Base-by-base conservation (phyloP, 1,284 basidiomycete genomes). In the Fomitopsis schrenkii region DNA sequence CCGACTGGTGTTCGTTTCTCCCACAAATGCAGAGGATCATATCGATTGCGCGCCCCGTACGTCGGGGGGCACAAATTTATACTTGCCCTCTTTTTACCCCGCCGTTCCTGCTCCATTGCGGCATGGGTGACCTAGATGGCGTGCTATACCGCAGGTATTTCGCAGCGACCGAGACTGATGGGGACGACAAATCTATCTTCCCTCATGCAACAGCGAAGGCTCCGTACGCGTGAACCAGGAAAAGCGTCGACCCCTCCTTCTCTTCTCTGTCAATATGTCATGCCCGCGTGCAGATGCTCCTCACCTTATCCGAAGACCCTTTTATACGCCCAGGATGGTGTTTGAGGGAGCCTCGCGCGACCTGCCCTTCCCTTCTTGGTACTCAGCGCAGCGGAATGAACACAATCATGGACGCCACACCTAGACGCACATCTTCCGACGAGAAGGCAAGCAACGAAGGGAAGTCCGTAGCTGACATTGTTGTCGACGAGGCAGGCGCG, bases 381-480 rank as follows among this genome's bases (percentile, higher is more conserved):
- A 5, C 45, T 50, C 52, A 17, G 12, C n/a, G n/a, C 19, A 22
- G 15, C 4, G 35, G 19, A 15, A 35, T 40, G 52, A 33, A 54
- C 52, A 26, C 52, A 30, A 53, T 48, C 36, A 61, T 61, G 60
- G 42, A 40, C 35, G 22, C 53, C 15, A 7, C 35, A 19, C 52
- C 33, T 28, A 59, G 45, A 12, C 52, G 42, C 22, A 15, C 17
- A 15, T 55, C 42, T 12, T 59, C 57, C 8, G 61, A 62, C 44
- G 57, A 62, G 12, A 62, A 58, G 44, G 19, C 40, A 9, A 38
- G 19, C 28, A 40, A 42, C n/a, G 55, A 53, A 26, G 53, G 59
- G 36, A 59, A 56, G 33, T 38, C 10, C 17, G 28, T 10, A 3
- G 35, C 30, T 26, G 52, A 6, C 8, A 52, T 59, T 22, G 46